Conservation (phyloP, 2,329 filamentous ascomycete genomes). For the Penicillium sp. region DNA sequence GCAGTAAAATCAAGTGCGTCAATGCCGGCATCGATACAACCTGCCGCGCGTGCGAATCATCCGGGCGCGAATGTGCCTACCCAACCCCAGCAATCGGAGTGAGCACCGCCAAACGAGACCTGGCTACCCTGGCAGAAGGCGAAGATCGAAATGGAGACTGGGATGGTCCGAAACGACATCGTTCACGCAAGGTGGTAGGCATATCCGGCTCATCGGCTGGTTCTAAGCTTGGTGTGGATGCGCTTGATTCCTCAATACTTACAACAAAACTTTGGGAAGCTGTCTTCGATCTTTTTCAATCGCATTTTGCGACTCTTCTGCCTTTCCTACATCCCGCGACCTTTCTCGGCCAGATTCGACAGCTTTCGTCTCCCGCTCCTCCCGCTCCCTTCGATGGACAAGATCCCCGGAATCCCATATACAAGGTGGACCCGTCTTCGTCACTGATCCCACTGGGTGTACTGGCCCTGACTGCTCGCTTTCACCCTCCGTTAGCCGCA, state of each 20-base stretch:
- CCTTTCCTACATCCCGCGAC: conserved; percentile 58
- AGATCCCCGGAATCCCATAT: conserved; percentile 30
- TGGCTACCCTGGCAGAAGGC: conserved; percentile 37
- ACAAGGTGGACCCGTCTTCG: conserved; percentile 41
- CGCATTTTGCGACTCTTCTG: conserved; percentile 57
- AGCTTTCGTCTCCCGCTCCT: conserved; percentile 29
- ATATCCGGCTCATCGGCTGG: conserved; percentile 32
- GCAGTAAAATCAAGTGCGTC: conserved; percentile 84
- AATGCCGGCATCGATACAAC: conserved; percentile 70
- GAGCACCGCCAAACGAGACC: conserved; percentile 40
- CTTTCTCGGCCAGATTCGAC: conserved; percentile 52
- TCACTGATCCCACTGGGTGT: conserved; percentile 57
- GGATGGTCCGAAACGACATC: conserved; percentile 45
- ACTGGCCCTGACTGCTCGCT: conserved; percentile 56
- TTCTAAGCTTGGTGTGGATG: conserved; percentile 43
- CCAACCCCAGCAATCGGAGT: conserved; percentile 50
- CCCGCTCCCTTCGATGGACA: conserved; percentile 23
- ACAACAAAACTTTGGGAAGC: conserved; percentile 58
- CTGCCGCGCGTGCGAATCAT: conserved; percentile 73
- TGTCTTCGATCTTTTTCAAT: conserved; percentile 59
- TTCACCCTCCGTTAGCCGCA: conserved; percentile 51
- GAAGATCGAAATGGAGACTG: conserved; percentile 44
- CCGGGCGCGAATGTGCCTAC: conserved; percentile 71
- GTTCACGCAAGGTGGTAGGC: conserved; percentile 39
- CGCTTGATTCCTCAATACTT: conserved; percentile 51